These are phyloP conservation scores for Petunia hybrid DNA, from an alignment of 305 asterid species.

Conservation along the genomic window DNA sequence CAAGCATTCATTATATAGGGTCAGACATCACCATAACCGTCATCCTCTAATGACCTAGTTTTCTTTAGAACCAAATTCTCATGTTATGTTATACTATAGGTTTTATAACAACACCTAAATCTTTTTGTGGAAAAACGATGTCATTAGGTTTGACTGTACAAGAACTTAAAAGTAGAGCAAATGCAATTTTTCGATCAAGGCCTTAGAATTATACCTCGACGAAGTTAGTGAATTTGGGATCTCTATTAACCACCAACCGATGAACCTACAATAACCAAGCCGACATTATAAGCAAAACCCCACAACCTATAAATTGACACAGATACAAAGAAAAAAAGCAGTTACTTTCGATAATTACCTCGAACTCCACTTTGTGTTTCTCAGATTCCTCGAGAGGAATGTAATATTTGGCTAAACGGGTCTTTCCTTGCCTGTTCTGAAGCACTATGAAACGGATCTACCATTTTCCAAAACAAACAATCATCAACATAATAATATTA, in stretches of 20 bases:
- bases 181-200: too few relatives aligned
- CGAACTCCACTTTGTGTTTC: conserved; percentile 91
- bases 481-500: too few relatives aligned
- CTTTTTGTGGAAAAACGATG: too few relatives aligned
- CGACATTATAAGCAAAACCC: background rate
- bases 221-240: conserved; percentile 89
- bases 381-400: conserved; percentile 95
- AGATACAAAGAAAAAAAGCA: background rate
- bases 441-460: conserved; percentile 85
- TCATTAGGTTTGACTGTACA: too few relatives aligned
- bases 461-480: conserved; percentile 18
- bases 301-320: background rate
- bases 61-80: too few relatives aligned
- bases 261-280: conserved; percentile 59
- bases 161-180: too few relatives aligned
- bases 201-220: conserved; percentile 60
- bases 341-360: conserved; percentile 49
- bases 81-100: too few relatives aligned
- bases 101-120: too few relatives aligned
- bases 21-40: too few relatives aligned
- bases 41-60: too few relatives aligned
- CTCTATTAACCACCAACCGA: conserved; percentile 87
- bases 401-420: conserved; percentile 88
- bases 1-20: too few relatives aligned
- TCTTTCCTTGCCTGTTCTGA: conserved; percentile 91